These are phyloP conservation scores for Xylaria digitata DNA, from an alignment of 2,329 filamentous ascomycete species.

Conservation along the genomic window DNA sequence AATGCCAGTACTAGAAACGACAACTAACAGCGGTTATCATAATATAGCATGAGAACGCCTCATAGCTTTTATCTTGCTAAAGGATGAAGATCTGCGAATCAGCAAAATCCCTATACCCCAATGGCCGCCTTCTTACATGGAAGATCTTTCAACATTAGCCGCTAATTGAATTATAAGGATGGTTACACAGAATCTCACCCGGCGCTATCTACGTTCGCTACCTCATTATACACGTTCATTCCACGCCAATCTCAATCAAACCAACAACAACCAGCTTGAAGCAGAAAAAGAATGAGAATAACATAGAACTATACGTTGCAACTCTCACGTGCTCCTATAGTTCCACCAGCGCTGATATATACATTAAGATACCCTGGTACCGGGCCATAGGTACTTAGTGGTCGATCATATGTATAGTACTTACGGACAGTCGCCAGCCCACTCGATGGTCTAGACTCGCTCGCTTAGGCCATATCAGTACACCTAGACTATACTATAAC, in stretches of 20 bases:
- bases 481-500: neutral
- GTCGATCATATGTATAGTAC: slow-evolving; percentile 7
- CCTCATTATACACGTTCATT: neutral
- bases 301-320: neutral
- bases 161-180: neutral
- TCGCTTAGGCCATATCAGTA: neutral
- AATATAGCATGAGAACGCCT: neutral
- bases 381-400: neutral
- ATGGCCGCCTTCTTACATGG: neutral
- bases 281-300: neutral
- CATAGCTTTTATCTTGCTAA: neutral
- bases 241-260: too few species aligned
- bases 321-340: slow-evolving; percentile 20
- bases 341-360: neutral
- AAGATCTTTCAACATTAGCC: neutral
- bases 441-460: slow-evolving; percentile 18
- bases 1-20: neutral
- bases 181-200: neutral
- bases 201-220: neutral
- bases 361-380: neutral
- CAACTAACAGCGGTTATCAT: neutral
- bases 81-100: neutral
- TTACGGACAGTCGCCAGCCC: slow-evolving; percentile 1
- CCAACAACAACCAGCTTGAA: neutral
- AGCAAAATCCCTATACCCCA: neutral